phyloP scores from a whole-genome alignment of 495 filamentous ascomycete species.

The Staphylotrichum longicolle region DNA sequence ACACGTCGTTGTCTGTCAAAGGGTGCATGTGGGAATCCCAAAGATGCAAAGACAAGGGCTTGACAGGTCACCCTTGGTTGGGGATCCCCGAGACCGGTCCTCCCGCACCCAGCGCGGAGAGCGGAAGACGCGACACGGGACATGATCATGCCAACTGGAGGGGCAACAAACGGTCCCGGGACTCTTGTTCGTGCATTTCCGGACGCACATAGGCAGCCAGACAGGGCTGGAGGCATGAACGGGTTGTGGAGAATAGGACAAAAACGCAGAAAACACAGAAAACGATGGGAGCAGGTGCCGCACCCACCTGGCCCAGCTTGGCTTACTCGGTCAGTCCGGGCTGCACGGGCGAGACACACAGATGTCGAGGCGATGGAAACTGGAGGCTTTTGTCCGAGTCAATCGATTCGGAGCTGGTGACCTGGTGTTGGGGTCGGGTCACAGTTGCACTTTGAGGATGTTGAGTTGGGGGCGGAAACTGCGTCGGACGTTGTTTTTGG shows the following conservation, averaged over 20 bases:
- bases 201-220: background rate
- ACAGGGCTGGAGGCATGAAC: background rate
- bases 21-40: slow-evolving; percentile 2
- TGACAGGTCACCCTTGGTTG: no score
- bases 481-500: background rate
- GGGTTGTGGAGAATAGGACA: background rate
- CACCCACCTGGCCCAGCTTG: background rate
- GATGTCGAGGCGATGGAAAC: background rate
- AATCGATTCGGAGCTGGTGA: slow-evolving; percentile 12
- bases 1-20: background rate
- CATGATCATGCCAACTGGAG: background rate
- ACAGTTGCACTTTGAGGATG: no score
- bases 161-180: background rate
- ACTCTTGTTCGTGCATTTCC: background rate
- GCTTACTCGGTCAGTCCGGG: background rate
- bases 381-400: background rate
- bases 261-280: no score
- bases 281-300: no score
- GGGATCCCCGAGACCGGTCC: slow-evolving; percentile 1
- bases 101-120: background rate
- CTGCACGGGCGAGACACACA: background rate
- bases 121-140: background rate
- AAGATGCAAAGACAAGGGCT: slow-evolving; percentile 2
- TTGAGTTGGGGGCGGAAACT: slow-evolving; percentile 10
- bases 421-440: slow-evolving; percentile 21